Evolutionary conservation across 192 early-diverging fungal genomes (phyloP), one percentile per base, ranked within the genome.

Genomic region (Backusella australiensis): DNA sequence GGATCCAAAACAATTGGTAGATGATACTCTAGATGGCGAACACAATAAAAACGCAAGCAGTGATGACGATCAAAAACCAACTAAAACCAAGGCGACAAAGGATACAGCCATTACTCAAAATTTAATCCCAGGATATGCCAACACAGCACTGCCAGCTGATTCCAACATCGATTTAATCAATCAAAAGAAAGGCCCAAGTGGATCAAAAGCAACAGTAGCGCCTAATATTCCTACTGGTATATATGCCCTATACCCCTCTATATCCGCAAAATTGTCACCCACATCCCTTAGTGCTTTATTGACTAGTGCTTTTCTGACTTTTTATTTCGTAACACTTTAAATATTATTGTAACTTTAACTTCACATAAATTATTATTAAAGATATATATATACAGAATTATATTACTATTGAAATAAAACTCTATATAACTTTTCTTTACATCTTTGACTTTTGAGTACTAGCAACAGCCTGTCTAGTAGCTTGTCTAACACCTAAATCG

Each of bases 401-500:
- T 49, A 49, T 17, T 44, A 9, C 11, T 44, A 49, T n/a, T 59
- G 23, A 59, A 59, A 59, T 23, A 59, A 12, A 26, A 59, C 9
- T 19, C 46, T 59, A 26, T 23, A 59, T 23, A 19, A 1, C 6
- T 23, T 26, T 59, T 59, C 9, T 59, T 26, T 59, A 59, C 53
- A 53, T 53, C 6, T 53, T 53, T 53, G 52, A 53, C n/a, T 53
- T 53, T 53, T 53, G 12, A 71, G 9, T 29, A 6, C 29, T 59
- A 23, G 7, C 53, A 59, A 26, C 23, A 35, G n/a, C 32, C 49
- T 69, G 32, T 85, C 94, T 94, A 34, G 93, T 77, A 26, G 86
- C 81, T 81, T 95, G 94, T 68, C 93, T 83, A 46, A 94, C 88
- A 46, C 94, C 93, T 35, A 95, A 82, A 78, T 95, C 94, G 39